Evolutionary conservation across 2,329 filamentous ascomycete species (phyloP).

Genomic region (Alternaria longipes): DNA sequence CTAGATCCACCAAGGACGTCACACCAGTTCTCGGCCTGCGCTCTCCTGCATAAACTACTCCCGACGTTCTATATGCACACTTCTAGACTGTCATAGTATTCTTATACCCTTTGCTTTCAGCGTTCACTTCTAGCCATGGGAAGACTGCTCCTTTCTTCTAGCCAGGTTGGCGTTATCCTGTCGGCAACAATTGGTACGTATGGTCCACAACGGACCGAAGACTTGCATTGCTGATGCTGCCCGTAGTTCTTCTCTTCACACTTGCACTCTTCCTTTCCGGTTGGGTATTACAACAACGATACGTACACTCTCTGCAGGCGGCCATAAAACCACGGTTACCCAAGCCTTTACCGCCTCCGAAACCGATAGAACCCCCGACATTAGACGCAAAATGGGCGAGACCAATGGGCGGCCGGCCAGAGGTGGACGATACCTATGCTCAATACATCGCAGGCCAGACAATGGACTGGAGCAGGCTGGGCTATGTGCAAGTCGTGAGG

Average conservation of each 20-base stretch:
- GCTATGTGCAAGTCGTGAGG: slow-evolving; percentile 59
- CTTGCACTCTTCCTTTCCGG: slow-evolving; percentile 85
- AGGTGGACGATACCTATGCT: slow-evolving; percentile 41
- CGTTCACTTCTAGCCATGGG: slow-evolving; percentile 31
- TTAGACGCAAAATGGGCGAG: slow-evolving; percentile 51
- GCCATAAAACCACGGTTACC: slow-evolving; percentile 70
- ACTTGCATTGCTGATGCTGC: background rate
- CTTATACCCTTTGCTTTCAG: slow-evolving; percentile 29
- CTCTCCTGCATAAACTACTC: slow-evolving; percentile 31
- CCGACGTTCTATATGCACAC: slow-evolving; percentile 21
- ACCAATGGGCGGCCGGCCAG: slow-evolving; percentile 38
- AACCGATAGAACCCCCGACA: slow-evolving; percentile 46
- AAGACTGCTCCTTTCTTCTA: slow-evolving; percentile 70
- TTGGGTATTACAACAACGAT: slow-evolving; percentile 87
- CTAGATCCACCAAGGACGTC: slow-evolving; percentile 36
- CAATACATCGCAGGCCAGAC: slow-evolving; percentile 46
- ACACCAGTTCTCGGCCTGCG: slow-evolving; percentile 35
- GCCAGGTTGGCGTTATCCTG: slow-evolving; percentile 74
- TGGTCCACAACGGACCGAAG: background rate
- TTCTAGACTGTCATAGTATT: slow-evolving; percentile 20
- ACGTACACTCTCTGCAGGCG: slow-evolving; percentile 77
- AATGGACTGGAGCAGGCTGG: slow-evolving; percentile 57
- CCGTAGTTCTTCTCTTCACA: slow-evolving; percentile 76
- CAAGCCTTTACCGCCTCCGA: slow-evolving; percentile 47
- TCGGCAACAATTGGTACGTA: slow-evolving; percentile 70